phyloP scores from a whole-genome alignment of 2,329 filamentous ascomycete species.

The Zymoseptoria crescenta region DNA sequence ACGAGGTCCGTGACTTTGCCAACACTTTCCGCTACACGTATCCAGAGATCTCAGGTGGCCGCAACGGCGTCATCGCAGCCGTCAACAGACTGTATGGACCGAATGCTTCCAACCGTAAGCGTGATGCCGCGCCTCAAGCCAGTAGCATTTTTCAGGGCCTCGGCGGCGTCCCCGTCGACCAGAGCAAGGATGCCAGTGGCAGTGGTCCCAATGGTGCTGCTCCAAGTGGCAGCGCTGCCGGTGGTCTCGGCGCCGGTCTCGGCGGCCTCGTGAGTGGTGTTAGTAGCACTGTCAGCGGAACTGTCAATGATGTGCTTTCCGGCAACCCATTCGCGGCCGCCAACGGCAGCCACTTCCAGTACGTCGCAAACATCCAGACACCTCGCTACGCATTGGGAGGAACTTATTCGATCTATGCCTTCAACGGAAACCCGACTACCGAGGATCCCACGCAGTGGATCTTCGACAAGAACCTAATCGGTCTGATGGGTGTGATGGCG shows the following conservation, averaged over 20 bases:
- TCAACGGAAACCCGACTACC: constrained; percentile 47
- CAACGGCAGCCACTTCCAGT: constrained; percentile 50
- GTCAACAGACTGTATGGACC: constrained; percentile 52
- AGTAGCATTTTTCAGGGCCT: not conserved
- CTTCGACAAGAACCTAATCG: constrained; percentile 48
- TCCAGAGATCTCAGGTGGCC: constrained; percentile 53
- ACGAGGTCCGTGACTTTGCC: constrained; percentile 55
- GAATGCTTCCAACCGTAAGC: constrained; percentile 2
- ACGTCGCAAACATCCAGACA: constrained; percentile 59
- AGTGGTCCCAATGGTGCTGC: not conserved
- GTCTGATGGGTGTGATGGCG: constrained; percentile 46
- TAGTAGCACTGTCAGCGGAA: not conserved
- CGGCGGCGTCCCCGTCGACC: not conserved
- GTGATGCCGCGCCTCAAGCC: not conserved
- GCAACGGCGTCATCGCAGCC: constrained; percentile 36
- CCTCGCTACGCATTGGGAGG: constrained; percentile 52
- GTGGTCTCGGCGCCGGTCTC: not conserved
- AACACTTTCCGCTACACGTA: constrained; percentile 67
- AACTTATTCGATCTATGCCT: constrained; percentile 60
- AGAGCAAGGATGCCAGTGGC: not conserved
- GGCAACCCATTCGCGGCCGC: constrained; percentile 24
- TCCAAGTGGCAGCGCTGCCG: not conserved
- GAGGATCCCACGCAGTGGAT: constrained; percentile 44
- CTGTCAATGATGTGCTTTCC: constrained; percentile 1
- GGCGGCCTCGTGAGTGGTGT: constrained; percentile 2